These are phyloP conservation scores for Ceratocystis albifundus DNA, from an alignment of 2,329 filamentous ascomycete species.

Conservation along the genomic window DNA sequence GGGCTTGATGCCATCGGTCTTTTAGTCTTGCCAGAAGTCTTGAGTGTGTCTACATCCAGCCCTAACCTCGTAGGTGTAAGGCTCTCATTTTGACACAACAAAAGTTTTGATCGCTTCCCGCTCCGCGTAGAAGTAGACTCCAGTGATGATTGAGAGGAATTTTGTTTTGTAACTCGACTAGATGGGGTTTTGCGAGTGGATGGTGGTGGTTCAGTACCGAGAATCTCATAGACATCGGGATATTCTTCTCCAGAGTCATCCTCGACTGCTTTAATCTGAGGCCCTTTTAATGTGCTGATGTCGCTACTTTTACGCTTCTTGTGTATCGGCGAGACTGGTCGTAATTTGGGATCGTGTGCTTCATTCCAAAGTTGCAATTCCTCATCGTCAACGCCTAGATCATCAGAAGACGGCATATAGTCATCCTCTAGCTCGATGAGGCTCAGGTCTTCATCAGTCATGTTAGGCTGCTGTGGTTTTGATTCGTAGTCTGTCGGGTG, in stretches of 20 bases:
- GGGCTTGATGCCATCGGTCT: conserved; percentile 15
- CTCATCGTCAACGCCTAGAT: conserved; percentile 31
- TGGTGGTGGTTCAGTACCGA: conserved; percentile 33
- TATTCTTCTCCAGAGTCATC: conserved; percentile 37
- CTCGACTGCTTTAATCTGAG: conserved; percentile 23
- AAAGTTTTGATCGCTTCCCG: conserved; percentile 18
- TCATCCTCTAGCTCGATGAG: conserved; percentile 35
- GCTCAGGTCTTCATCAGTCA: background rate
- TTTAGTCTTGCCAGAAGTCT: background rate
- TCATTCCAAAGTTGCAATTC: conserved; percentile 35
- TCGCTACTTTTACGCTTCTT: conserved; percentile 45
- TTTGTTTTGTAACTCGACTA: background rate
- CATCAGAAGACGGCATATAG: conserved; percentile 30
- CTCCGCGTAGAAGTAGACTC: conserved; percentile 11
- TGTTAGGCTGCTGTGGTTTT: background rate
- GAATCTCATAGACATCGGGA: conserved; percentile 42
- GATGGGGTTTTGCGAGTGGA: conserved; percentile 29
- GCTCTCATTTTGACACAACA: conserved; percentile 23
- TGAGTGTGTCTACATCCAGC: conserved; percentile 16
- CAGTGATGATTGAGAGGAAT: conserved; percentile 11
- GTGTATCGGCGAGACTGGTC: conserved; percentile 31
- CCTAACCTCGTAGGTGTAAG: conserved; percentile 24
- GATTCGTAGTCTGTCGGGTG: background rate
- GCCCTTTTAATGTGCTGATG: conserved; percentile 29
- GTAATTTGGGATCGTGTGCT: conserved; percentile 33